Base-by-base conservation (phyloP, 1,284 basidiomycete species). In the Bjerkandera adusta region DNA sequence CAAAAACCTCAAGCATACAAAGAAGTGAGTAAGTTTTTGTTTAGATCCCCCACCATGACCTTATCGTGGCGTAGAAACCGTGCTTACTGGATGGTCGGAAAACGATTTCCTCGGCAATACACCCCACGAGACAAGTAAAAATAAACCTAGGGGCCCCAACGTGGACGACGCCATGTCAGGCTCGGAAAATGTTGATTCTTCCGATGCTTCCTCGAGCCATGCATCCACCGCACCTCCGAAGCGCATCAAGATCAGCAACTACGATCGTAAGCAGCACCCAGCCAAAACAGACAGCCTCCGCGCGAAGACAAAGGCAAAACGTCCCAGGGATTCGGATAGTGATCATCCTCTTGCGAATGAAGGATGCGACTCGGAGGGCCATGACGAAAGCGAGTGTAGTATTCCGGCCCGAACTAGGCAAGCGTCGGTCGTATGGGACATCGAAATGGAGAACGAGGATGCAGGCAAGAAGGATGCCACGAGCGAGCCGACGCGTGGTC, bases 361-460 rank as follows among this genome's bases (percentile, higher is more conserved):
- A n/a, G 10, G 36, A 38, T 21, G 15, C 13, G 12, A 15, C 36
- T 20, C 10, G n/a, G 10, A 11, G 6, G 13, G n/a, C n/a, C n/a
- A n/a, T n/a, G n/a, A n/a, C n/a, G n/a, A n/a, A n/a, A n/a, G n/a
- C n/a, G n/a, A n/a, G n/a, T n/a, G n/a, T n/a, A n/a, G n/a, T n/a
- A n/a, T n/a, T n/a, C n/a, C n/a, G n/a, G n/a, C n/a, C n/a, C n/a
- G n/a, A n/a, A n/a, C n/a, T n/a, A 29, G 44, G 22, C 12, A 33
- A 2, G 66, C 63, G 47, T 88, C 85, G 12, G 68, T 77, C 18
- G 56, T 79, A 18, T 88, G 85, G 86, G 81, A 81, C 54, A 85
- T 87, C 33, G 85, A 87, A 62, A 55, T 64, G 11, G 70, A 75
- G 5, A 50, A 42, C 5, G 45, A 52, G 1, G 18, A 6, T 16